phyloP scores from a whole-genome alignment of 176 grass and related monocot genomes.

The Eleusine coracana region DNA sequence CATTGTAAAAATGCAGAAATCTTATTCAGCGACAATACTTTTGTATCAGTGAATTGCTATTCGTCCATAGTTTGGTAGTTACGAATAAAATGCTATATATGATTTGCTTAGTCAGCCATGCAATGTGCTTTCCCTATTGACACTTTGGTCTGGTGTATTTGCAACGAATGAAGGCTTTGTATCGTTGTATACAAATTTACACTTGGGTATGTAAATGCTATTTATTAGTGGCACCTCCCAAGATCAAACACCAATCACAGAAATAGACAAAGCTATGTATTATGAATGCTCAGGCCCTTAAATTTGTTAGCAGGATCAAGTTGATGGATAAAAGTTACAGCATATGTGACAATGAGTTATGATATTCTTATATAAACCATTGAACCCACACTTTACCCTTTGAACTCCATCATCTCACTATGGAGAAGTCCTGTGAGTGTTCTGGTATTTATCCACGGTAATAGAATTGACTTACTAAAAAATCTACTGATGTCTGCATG shows the following conservation, averaged over 20 bases:
- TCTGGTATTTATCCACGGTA: constrained; percentile 11
- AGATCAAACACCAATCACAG: background rate
- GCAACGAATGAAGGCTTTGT: background rate
- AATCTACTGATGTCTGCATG: constrained; percentile 1
- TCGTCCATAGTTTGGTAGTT: background rate
- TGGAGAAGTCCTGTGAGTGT: background rate
- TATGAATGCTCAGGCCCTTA: background rate
- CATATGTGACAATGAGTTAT: background rate
- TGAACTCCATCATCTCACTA: background rate
- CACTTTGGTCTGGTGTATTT: background rate
- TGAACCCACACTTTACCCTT: background rate
- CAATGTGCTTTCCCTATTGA: background rate
- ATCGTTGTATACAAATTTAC: background rate
- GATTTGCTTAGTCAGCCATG: background rate
- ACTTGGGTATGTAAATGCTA: background rate
- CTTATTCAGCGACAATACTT: background rate
- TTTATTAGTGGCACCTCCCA: background rate
- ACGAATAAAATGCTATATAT: background rate
- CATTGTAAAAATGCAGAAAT: background rate
- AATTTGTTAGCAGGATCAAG: background rate
- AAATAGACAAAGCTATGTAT: background rate
- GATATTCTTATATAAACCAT: background rate
- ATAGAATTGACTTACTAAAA: background rate
- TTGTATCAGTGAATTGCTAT: constrained; percentile 16
- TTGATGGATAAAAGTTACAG: background rate